Conservation (phyloP, 345 rosid genomes). For the Eutrema japonicum region DNA sequence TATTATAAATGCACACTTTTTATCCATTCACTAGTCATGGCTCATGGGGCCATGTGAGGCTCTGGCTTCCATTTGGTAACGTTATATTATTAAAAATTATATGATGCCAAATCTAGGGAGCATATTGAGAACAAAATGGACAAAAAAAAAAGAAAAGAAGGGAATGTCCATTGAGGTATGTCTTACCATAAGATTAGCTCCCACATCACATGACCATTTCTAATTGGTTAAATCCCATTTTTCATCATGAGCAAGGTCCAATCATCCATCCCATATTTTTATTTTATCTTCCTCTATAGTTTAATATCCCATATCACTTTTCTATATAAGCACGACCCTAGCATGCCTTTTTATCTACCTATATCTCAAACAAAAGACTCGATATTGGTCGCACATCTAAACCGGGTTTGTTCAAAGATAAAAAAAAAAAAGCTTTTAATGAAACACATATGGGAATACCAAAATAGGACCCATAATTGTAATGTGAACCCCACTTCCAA, state of each 20-base stretch:
- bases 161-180: slow-evolving; percentile 43
- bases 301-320: not conserved
- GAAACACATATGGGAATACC: slow-evolving; percentile 9
- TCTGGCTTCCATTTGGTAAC: slow-evolving; percentile 39
- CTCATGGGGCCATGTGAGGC: slow-evolving; percentile 43
- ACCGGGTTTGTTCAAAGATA: slow-evolving; percentile 1
- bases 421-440: not conserved
- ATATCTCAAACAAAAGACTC: slow-evolving; percentile 13
- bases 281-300: not conserved
- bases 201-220: slow-evolving; percentile 43
- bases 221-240: slow-evolving; percentile 30
- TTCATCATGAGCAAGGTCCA: slow-evolving; percentile 28
- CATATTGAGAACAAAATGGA: slow-evolving; percentile 25
- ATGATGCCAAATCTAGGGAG: slow-evolving; percentile 43
- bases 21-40: slow-evolving; percentile 38
- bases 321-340: slow-evolving; percentile 27
- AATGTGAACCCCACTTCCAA: slow-evolving; percentile 43
- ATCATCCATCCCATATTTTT: not conserved
- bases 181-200: slow-evolving; percentile 36
- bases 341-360: not conserved
- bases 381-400: slow-evolving; percentile 21
- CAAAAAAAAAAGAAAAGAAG: not conserved
- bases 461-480: slow-evolving; percentile 22
- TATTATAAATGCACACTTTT: slow-evolving; percentile 9
- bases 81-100: slow-evolving; percentile 23